Conservation (phyloP, 2,329 filamentous ascomycete species). For the Monosporascus cannonballus region DNA sequence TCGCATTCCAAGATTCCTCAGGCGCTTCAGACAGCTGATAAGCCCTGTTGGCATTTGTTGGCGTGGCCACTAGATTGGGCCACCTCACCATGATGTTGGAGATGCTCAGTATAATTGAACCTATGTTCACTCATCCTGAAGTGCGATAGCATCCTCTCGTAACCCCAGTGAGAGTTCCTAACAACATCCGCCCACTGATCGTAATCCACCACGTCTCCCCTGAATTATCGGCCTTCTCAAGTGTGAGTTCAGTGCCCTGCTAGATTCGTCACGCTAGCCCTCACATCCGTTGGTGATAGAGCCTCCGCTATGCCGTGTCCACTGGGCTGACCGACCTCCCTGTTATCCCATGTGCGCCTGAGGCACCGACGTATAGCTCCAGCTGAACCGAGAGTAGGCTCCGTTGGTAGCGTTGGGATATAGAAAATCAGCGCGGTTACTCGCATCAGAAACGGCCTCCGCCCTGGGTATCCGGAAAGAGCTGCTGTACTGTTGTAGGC, state of each 20-base stretch:
- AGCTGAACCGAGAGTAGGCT: slow-evolving; percentile 28
- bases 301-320: slow-evolving; percentile 36
- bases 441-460: slow-evolving; percentile 30
- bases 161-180: slow-evolving; percentile 31
- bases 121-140: slow-evolving; percentile 15
- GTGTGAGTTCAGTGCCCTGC: neutral
- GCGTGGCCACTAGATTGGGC: slow-evolving; percentile 20
- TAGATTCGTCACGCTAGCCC: slow-evolving; percentile 3
- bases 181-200: slow-evolving; percentile 22
- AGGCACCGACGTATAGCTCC: slow-evolving; percentile 28
- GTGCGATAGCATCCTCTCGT: slow-evolving; percentile 26
- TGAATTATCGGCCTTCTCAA: neutral
- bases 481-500: neutral
- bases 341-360: slow-evolving; percentile 18
- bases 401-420: slow-evolving; percentile 22
- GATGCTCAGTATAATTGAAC: slow-evolving; percentile 10
- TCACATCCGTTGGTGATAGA: slow-evolving; percentile 32
- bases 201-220: neutral
- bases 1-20: slow-evolving; percentile 23
- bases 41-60: slow-evolving; percentile 18
- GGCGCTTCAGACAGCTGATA: slow-evolving; percentile 26
- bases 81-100: slow-evolving; percentile 20
- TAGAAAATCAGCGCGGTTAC: slow-evolving; percentile 18
- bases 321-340: slow-evolving; percentile 19
- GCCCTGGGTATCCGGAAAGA: slow-evolving; percentile 27